Conservation (phyloP, 768 basidiomycete genomes). For the Xanthoconium stramineum region DNA sequence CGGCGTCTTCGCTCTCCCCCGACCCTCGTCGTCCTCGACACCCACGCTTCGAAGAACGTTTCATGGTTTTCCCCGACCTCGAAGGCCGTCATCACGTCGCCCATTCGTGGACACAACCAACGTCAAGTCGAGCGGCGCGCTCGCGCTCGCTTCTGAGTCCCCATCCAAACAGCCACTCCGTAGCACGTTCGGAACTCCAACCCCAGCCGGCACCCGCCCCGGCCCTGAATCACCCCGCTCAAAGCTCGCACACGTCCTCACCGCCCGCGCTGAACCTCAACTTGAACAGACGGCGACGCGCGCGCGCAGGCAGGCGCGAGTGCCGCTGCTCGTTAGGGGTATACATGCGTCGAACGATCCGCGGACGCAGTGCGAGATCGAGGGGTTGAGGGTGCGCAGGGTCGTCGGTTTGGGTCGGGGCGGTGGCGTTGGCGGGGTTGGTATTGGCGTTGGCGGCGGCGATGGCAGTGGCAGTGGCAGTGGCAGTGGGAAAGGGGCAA, state of each 20-base stretch:
- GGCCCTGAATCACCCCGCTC: slow-evolving; percentile 17
- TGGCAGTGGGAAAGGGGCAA: background rate
- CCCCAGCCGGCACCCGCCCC: background rate
- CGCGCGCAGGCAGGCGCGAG: background rate
- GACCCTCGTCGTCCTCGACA: background rate
- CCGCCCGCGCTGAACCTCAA: background rate
- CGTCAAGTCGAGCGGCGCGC: background rate
- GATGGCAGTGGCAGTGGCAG: background rate
- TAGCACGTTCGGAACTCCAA: background rate
- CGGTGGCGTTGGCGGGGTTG: background rate
- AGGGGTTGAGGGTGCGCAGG: background rate
- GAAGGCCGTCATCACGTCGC: background rate
- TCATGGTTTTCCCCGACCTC: background rate
- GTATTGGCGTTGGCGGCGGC: too few species aligned
- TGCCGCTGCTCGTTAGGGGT: background rate
- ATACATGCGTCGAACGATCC: slow-evolving; percentile 3
- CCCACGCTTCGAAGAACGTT: background rate
- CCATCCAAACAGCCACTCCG: too few species aligned
- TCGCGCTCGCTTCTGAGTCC: background rate
- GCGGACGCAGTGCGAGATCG: slow-evolving; percentile 7
- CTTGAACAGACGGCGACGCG: background rate
- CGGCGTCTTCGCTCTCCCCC: slow-evolving; percentile 21
- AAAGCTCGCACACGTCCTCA: slow-evolving; percentile 21
- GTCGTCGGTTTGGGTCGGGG: background rate
- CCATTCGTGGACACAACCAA: background rate